A percentile compares a stretch with the other conserved stretches of the same genome.
These are phyloP conservation scores for Nicotiana benthamiana DNA, from an alignment of 257 asterid genomes.

Conservation along the genomic window DNA sequence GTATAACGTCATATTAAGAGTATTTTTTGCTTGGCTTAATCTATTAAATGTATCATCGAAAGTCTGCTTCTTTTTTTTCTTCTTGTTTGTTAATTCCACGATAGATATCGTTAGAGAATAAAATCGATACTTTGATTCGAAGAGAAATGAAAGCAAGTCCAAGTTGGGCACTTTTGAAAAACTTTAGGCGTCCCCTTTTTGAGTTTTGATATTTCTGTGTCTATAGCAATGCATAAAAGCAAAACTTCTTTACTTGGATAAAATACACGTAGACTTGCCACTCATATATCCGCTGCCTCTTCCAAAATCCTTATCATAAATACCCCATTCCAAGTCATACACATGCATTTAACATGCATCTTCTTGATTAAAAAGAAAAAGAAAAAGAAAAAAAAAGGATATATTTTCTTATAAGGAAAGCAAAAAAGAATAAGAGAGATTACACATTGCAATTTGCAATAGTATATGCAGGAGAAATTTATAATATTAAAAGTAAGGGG, in stretches of 20 bases:
- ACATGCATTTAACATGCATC: neutral
- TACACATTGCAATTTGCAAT: neutral
- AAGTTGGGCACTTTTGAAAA: neutral
- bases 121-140: conserved; percentile 19
- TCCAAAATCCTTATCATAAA: neutral
- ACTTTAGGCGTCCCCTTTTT: conserved; percentile 5
- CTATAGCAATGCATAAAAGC: conserved; percentile 24
- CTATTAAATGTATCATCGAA: neutral
- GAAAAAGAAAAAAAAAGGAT: no score
- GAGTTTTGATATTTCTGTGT: conserved; percentile 10
- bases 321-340: neutral
- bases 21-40: neutral
- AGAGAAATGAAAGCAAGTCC: conserved; percentile 9
- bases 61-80: neutral
- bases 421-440: neutral
- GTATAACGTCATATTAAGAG: neutral
- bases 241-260: neutral
- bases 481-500: no score
- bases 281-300: neutral
- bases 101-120: neutral
- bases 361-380: neutral
- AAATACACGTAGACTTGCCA: conserved; percentile 23
- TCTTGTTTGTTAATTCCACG: neutral
- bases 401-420: neutral
- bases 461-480: neutral